These are phyloP conservation scores for Saccharomyces hybrid DNA, from an alignment of 1,139 yeast genomes.

Conservation along the genomic window DNA sequence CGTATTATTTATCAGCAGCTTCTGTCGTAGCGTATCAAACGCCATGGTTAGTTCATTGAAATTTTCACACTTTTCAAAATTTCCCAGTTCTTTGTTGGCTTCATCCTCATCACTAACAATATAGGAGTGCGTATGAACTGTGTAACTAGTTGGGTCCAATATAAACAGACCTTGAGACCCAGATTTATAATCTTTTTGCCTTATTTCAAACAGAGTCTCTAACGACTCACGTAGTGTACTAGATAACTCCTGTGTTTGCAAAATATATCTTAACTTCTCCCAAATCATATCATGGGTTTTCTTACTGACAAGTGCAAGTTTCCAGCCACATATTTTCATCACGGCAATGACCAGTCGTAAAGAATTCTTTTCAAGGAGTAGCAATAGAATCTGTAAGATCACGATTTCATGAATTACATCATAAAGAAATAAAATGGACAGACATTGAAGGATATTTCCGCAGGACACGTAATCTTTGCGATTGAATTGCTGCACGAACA, in stretches of 20 bases:
- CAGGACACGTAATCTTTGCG: background rate
- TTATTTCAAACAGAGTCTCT: conserved; percentile 44
- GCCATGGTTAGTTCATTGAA: background rate
- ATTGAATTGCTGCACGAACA: background rate
- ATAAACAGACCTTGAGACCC: background rate
- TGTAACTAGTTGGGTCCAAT: background rate
- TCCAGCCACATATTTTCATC: conserved; percentile 40
- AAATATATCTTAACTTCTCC: conserved; percentile 52
- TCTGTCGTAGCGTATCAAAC: background rate
- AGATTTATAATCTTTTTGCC: conserved; percentile 44
- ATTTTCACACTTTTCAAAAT: background rate
- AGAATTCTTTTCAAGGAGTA: conserved; percentile 46
- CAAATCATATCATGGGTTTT: conserved; percentile 46
- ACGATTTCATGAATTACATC: conserved; percentile 59
- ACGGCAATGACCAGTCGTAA: conserved; percentile 43
- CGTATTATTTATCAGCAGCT: background rate
- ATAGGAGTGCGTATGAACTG: background rate
- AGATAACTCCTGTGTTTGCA: conserved; percentile 49
- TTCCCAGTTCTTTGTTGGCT: background rate
- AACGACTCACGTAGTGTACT: conserved; percentile 43
- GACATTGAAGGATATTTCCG: background rate
- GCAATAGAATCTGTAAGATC: conserved; percentile 54
- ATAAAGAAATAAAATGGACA: conserved; percentile 44
- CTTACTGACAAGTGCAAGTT: conserved; percentile 37
- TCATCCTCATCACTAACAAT: background rate